Base-by-base conservation (phyloP, 2,329 filamentous ascomycete genomes). In the Fusarium piperis region DNA sequence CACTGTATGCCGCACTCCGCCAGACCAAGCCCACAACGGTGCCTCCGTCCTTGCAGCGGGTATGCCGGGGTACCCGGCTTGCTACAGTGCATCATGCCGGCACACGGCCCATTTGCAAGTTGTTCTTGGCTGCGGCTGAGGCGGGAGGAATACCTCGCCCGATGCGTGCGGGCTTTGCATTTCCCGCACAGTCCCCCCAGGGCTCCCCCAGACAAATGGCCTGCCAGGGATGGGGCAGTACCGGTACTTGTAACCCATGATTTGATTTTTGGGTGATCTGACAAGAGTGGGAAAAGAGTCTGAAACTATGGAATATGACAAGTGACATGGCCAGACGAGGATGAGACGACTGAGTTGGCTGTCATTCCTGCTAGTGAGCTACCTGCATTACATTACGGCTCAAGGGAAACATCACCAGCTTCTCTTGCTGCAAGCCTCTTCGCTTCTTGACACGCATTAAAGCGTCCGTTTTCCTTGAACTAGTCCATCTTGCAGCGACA, bases 11-110 rank as follows among this genome's bases (percentile, higher is more conserved):
- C 44, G 48, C 65, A 67, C 69, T 44, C 52, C 58, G 51, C 64
- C 67, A 44, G 61, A 60, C 46, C 48, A 65, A 59, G 30, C 33
- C 41, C 46, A 35, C 51, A 71, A 71, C 61, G 53, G 65, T 62
- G 72, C 73, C 64, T 58, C 67, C 64, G 63, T 61, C 63, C 26
- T 52, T 71, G 68, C 74, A 75, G 74, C 74, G 65, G 72, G 55
- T 75, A 74, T 73, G 72, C 74, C 74, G 68, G 74, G 38, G 57
- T 61, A 51, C 44, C 59, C 32, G 53, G 55, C 55, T 36, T 55
- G 36, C 18, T 56, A 69, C 60, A 48, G 70, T 68, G 41, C 44
- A 26, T 55, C 56, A 38, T 51, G 5, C 12, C n/a, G 28, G 11
- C 35, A 36, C 10, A 62, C 36, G 59, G 46, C 38, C 46, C 10